A percentile compares a stretch with the other conserved stretches of the same genome.
phyloP scores from a whole-genome alignment of 352 stramenopile species.

The Phytophthora idaei region DNA sequence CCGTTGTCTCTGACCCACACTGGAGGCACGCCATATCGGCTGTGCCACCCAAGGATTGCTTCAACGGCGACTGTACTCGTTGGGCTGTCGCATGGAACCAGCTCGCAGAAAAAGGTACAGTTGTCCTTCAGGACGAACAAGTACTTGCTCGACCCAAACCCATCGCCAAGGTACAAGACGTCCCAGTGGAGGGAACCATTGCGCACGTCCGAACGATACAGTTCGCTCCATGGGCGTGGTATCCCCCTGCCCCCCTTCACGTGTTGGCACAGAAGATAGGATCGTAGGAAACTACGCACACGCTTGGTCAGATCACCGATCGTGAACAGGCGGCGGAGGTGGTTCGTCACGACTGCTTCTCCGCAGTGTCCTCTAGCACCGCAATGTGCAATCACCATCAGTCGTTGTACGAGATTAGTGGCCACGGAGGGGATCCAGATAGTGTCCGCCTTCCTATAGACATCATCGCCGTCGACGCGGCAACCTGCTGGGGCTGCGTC shows the following conservation, averaged over 20 bases:
- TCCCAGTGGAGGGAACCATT: slow-evolving; percentile 12
- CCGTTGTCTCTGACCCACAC: too few species aligned
- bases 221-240: slow-evolving; percentile 2
- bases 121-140: slow-evolving; percentile 17
- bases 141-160: slow-evolving; percentile 8
- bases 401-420: background rate
- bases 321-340: slow-evolving; percentile 4
- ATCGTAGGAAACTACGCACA: slow-evolving; percentile 1
- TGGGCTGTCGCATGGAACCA: slow-evolving; percentile 7
- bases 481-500: too few species aligned
- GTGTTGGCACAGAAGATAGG: slow-evolving; percentile 10
- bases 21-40: background rate
- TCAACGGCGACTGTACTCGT: slow-evolving; percentile 6
- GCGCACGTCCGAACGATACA: background rate
- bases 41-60: slow-evolving; percentile 10
- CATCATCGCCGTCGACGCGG: too few species aligned
- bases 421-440: slow-evolving; percentile 11
- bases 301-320: background rate
- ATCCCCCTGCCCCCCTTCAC: slow-evolving; percentile 1
- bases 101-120: slow-evolving; percentile 17
- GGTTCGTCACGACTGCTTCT: background rate
- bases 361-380: background rate
- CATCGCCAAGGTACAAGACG: slow-evolving; percentile 7
- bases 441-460: background rate
- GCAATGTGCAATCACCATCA: slow-evolving; percentile 1